These are phyloP conservation scores for Entophlyctis helioformis DNA, from an alignment of 192 early-diverging fungal species.

Conservation along the genomic window DNA sequence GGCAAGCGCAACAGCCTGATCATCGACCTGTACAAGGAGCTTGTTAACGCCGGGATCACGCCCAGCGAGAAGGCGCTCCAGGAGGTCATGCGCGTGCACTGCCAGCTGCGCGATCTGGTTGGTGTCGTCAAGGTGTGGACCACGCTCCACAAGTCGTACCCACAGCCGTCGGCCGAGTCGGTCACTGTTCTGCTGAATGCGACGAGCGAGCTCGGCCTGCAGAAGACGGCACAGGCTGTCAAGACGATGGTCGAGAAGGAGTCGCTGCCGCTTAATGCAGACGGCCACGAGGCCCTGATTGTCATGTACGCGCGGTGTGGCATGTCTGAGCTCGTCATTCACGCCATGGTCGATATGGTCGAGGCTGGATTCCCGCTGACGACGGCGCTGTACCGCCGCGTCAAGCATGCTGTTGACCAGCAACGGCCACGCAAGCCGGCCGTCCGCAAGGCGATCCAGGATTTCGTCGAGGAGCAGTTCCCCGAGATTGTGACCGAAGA, in stretches of 20 bases:
- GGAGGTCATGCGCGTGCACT: conserved; percentile 7
- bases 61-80: conserved; percentile 4
- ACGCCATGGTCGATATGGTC: conserved; percentile 14
- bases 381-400: background rate
- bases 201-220: conserved; percentile 2
- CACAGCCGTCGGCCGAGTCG: background rate
- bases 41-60: conserved; percentile 3
- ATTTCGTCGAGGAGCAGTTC: conserved; percentile 1
- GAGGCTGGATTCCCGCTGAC: conserved; percentile 3
- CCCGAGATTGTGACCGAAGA: background rate
- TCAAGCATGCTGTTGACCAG: background rate
- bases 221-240: conserved; percentile 4
- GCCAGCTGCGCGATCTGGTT: conserved; percentile 4
- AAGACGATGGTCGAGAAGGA: conserved; percentile 5
- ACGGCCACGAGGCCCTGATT: conserved; percentile 1
- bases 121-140: conserved; percentile 11
- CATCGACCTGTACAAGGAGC: conserved; percentile 14
- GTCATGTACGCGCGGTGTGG: conserved; percentile 7
- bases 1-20: background rate
- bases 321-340: conserved; percentile 4
- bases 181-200: background rate
- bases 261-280: conserved; percentile 2
- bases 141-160: background rate
- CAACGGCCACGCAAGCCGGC: background rate
- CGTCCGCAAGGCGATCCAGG: background rate